phyloP scores from a whole-genome alignment of 2,329 filamentous ascomycete species.

The Fusarium sarcochroum region DNA sequence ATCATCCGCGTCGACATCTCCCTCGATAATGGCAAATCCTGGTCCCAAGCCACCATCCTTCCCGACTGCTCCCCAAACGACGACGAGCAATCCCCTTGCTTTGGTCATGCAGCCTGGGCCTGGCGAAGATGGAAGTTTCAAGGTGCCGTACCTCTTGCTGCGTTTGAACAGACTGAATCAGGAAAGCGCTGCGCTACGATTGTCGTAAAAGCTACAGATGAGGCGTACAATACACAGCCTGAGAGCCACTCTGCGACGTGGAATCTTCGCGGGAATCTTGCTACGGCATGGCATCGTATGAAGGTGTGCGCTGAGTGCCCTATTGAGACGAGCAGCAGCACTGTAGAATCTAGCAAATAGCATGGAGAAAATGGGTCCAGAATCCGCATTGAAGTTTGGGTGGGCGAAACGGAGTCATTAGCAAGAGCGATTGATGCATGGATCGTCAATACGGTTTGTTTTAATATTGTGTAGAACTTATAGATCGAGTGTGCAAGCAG shows the following conservation, averaged over 20 bases:
- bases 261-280: conserved; percentile 75
- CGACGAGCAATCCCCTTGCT: conserved; percentile 47
- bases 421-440: background rate
- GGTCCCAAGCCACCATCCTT: conserved; percentile 73
- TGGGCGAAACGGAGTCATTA: conserved; percentile 10
- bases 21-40: conserved; percentile 73
- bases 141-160: conserved; percentile 58
- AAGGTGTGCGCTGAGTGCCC: conserved; percentile 55
- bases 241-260: conserved; percentile 72
- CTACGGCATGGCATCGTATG: conserved; percentile 77
- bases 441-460: background rate
- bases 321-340: background rate
- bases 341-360: background rate
- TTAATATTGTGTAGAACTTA: conserved; percentile 5
- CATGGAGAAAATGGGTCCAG: background rate
- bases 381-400: background rate
- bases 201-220: conserved; percentile 76
- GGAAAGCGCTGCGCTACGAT: conserved; percentile 62
- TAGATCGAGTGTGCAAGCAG: background rate
- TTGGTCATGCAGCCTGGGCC: conserved; percentile 69
- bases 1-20: conserved; percentile 78
- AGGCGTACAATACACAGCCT: conserved; percentile 76
- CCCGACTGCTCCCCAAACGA: conserved; percentile 59
- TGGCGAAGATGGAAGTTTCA: conserved; percentile 75
- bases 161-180: conserved; percentile 36